Evolutionary conservation across 345 rosid species (phyloP).

Genomic region (Leavenworthia alabamica): DNA sequence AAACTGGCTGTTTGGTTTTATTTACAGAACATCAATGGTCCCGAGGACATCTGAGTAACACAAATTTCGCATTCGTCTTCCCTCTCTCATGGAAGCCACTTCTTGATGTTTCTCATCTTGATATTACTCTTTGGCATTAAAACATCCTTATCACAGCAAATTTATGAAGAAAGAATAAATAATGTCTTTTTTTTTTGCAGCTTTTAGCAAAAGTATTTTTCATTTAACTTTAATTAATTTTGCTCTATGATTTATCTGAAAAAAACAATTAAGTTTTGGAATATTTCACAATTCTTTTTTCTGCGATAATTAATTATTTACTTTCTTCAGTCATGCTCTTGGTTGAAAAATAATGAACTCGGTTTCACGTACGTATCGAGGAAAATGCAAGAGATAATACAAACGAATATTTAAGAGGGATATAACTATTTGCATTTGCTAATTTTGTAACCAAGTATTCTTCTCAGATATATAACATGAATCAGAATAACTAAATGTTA

Average conservation of each 20-base stretch:
- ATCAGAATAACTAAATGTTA: too few species aligned
- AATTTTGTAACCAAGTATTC: too few species aligned
- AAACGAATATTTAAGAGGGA: too few species aligned
- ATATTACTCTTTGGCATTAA: conserved; percentile 4
- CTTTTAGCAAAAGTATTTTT: conserved; percentile 12
- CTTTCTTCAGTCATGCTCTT: too few species aligned
- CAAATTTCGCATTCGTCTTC: conserved; percentile 7
- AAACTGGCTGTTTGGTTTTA: not conserved
- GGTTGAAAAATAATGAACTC: too few species aligned
- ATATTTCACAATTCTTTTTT: too few species aligned
- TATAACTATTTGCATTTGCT: too few species aligned
- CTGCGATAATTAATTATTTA: too few species aligned
- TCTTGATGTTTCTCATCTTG: too few species aligned
- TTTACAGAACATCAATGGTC: conserved; percentile 68
- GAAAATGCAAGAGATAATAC: too few species aligned
- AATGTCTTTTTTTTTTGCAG: conserved; percentile 6
- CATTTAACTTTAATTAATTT: not conserved
- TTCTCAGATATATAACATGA: too few species aligned
- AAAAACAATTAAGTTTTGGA: conserved; percentile 5
- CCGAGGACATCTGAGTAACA: conserved; percentile 53
- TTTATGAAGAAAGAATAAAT: conserved; percentile 15
- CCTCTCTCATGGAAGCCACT: conserved; percentile 26
- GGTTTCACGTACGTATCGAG: too few species aligned
- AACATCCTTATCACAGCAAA: not conserved
- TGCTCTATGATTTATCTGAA: not conserved